phyloP scores from a whole-genome alignment of 2,329 filamentous ascomycete species.

The Lecanicillium sp. region DNA sequence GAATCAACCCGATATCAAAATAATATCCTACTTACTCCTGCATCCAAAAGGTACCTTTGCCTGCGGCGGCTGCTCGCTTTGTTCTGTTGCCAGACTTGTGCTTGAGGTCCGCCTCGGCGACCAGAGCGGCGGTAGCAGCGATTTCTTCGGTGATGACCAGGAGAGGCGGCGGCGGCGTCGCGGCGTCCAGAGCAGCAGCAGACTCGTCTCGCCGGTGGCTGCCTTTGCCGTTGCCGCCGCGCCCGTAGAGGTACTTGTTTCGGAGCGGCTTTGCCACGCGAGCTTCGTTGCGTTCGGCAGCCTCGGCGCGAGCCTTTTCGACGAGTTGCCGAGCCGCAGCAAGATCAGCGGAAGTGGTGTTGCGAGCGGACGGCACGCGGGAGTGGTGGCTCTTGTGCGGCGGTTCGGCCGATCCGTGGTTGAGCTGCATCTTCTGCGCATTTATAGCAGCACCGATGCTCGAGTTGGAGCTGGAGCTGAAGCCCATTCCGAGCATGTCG shows the following conservation, averaged over 20 bases:
- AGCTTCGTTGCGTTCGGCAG: slow-evolving; percentile 12
- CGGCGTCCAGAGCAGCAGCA: neutral
- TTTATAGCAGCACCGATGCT: too few relatives aligned
- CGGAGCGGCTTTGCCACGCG: slow-evolving; percentile 12
- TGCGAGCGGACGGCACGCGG: slow-evolving; percentile 3
- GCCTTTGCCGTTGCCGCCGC: neutral
- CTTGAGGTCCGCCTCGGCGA: slow-evolving; percentile 14
- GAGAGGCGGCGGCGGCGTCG: slow-evolving; percentile 5
- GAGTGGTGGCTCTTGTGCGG: too few relatives aligned
- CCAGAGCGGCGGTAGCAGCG: slow-evolving; percentile 15
- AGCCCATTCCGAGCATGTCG: too few relatives aligned
- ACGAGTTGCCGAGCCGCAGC: slow-evolving; percentile 12
- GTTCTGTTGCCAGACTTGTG: neutral
- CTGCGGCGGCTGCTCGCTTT: neutral
- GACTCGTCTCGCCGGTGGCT: neutral
- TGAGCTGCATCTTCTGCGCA: too few relatives aligned
- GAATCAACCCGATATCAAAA: neutral
- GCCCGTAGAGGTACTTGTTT: slow-evolving; percentile 11
- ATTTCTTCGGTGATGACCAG: slow-evolving; percentile 16
- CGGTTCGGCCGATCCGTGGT: too few relatives aligned
- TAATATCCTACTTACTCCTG: slow-evolving; percentile 3
- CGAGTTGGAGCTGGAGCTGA: too few relatives aligned
- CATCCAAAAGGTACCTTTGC: slow-evolving; percentile 15
- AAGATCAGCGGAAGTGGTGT: slow-evolving; percentile 5
- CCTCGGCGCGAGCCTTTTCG: slow-evolving; percentile 9